Conservation (phyloP, 495 filamentous ascomycete species). For the Podospora sp. region DNA sequence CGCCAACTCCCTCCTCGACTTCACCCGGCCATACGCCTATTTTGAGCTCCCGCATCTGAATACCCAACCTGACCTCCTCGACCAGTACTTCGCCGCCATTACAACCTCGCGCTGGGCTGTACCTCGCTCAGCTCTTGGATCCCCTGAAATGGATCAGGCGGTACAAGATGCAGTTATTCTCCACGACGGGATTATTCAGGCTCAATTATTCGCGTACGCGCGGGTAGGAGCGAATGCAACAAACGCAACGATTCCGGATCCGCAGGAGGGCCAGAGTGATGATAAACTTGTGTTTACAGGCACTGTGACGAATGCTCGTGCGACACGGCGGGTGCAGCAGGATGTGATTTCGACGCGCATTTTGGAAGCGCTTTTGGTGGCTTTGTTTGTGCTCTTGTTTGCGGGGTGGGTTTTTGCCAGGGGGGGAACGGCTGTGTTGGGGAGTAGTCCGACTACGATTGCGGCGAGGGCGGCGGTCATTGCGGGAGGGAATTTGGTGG, state of each 20-base stretch:
- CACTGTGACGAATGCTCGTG: not conserved
- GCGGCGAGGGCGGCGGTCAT: conserved; percentile 12
- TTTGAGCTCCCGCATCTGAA: not conserved
- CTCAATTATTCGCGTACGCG: conserved; percentile 6
- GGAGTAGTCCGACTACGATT: conserved; percentile 15
- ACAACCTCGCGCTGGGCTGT: conserved; percentile 25
- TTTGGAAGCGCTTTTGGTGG: conserved; percentile 18
- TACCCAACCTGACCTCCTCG: conserved; percentile 4
- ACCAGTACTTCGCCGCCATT: conserved; percentile 26
- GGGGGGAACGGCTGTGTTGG: conserved; percentile 5
- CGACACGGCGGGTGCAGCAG: conserved; percentile 19
- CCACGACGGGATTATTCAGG: conserved; percentile 26
- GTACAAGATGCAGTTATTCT: no score
- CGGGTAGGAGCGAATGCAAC: conserved; percentile 7
- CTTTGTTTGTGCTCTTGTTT: not conserved
- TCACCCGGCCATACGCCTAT: not conserved
- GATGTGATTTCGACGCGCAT: conserved; percentile 25
- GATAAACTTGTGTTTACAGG: conserved; percentile 3
- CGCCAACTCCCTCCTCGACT: not conserved
- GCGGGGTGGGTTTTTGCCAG: conserved; percentile 12
- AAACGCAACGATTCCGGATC: conserved; percentile 1
- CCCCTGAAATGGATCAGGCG: conserved; percentile 17
- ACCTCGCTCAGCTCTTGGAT: conserved; percentile 16
- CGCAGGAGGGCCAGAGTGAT: not conserved
- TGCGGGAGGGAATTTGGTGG: conserved; percentile 17